Conservation (phyloP, 345 rosid genomes). For the Arabis hirsuta region DNA sequence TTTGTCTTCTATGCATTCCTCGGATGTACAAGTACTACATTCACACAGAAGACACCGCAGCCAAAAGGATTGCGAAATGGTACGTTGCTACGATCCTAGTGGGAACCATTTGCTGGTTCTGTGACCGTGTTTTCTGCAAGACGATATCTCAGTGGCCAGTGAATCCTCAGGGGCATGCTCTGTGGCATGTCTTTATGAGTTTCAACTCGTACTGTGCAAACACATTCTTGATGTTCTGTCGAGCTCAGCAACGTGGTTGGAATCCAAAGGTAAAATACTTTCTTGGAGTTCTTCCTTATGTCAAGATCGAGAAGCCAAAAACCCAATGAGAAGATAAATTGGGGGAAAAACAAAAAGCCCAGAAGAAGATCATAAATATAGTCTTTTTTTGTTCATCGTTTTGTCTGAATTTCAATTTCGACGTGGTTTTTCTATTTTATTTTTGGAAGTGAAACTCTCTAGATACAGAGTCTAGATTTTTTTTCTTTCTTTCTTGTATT, state of each 20-base stretch:
- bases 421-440: slow-evolving; percentile 20
- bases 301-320: slow-evolving; percentile 82
- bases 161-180: slow-evolving; percentile 91
- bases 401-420: slow-evolving; percentile 28
- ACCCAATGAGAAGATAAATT: slow-evolving; percentile 46
- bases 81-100: slow-evolving; percentile 64
- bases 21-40: slow-evolving; percentile 97
- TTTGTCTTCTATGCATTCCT: slow-evolving; percentile 88
- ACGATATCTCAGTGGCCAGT: slow-evolving; percentile 63
- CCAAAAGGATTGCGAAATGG: slow-evolving; percentile 73
- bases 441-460: slow-evolving; percentile 44
- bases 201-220: slow-evolving; percentile 89
- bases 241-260: slow-evolving; percentile 88
- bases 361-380: slow-evolving; percentile 40
- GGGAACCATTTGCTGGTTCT: slow-evolving; percentile 75
- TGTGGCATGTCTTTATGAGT: slow-evolving; percentile 91
- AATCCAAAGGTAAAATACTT: slow-evolving; percentile 61
- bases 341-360: slow-evolving; percentile 1
- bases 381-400: slow-evolving; percentile 38
- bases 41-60: slow-evolving; percentile 64
- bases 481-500: slow-evolving; percentile 17
- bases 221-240: slow-evolving; percentile 96
- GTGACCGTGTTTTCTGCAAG: slow-evolving; percentile 67
- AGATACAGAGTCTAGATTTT: slow-evolving; percentile 41
- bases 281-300: slow-evolving; percentile 73